Conservation (phyloP, 2,329 filamentous ascomycete species). For the Fusarium neocosmosporiellum region DNA sequence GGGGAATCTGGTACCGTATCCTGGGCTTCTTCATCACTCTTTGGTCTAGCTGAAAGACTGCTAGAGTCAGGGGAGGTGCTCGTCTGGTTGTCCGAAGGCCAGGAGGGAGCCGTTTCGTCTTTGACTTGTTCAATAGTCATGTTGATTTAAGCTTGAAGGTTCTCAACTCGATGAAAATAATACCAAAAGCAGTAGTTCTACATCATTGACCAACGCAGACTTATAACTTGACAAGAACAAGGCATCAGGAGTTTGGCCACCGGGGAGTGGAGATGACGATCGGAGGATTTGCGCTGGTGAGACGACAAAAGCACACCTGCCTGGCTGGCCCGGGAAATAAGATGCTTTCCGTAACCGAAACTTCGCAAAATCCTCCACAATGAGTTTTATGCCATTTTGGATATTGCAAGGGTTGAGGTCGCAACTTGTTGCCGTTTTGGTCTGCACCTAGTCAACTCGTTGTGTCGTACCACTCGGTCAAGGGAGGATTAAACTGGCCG, state of each 20-base stretch:
- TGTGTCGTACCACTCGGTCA: neutral
- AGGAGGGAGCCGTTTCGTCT: neutral
- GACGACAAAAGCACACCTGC: neutral
- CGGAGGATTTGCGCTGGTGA: neutral
- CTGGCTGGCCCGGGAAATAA: neutral
- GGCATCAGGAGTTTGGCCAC: neutral
- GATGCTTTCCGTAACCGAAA: neutral
- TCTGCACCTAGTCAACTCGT: neutral
- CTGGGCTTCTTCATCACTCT: neutral
- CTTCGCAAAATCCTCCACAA: neutral
- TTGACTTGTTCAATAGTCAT: constrained; percentile 1
- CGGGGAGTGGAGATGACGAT: neutral
- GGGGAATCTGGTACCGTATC: neutral
- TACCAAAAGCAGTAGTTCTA: neutral
- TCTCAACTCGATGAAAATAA: neutral
- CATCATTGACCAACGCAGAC: neutral
- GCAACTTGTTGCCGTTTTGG: neutral
- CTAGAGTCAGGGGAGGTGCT: neutral
- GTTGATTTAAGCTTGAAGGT: too few species aligned
- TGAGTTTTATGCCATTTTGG: neutral
- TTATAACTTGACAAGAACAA: neutral
- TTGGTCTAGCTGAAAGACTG: neutral
- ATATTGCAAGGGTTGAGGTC: neutral
- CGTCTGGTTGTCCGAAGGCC: neutral
- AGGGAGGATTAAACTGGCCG: neutral